Percentiles rank a stretch among this genome's conserved stretches.
Evolutionary conservation across 345 rosid species (phyloP).

Genomic region (Gossypium mustelinum): DNA sequence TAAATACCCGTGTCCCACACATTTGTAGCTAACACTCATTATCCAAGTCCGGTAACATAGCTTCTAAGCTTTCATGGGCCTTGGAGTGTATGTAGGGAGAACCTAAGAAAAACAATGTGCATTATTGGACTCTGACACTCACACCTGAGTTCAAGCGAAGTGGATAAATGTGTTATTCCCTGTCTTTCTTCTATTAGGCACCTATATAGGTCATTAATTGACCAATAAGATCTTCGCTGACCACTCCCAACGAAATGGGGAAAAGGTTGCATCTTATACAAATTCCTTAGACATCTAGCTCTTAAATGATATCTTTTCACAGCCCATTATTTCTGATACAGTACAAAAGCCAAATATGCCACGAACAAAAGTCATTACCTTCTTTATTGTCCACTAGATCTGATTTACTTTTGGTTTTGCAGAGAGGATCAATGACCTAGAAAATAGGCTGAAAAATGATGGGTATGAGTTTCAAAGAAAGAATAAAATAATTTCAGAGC

Average conservation of each 20-base stretch:
- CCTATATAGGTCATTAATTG: not conserved
- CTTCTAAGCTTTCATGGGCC: not conserved
- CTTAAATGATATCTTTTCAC: not conserved
- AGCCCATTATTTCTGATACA: not conserved
- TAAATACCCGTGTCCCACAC: not conserved
- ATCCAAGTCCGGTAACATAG: not conserved
- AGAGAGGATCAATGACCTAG: slow-evolving; percentile 57
- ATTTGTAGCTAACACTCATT: not conserved
- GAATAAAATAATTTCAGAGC: slow-evolving; percentile 48
- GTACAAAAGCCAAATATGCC: not conserved
- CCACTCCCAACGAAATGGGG: not conserved
- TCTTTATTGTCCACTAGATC: not conserved
- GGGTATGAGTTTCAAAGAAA: slow-evolving; percentile 52
- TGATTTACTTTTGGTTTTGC: slow-evolving; percentile 20
- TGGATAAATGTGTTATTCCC: not conserved
- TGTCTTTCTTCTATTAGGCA: not conserved
- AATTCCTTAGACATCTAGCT: not conserved
- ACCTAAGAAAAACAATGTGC: not conserved
- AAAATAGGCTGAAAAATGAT: slow-evolving; percentile 39
- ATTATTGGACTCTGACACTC: not conserved
- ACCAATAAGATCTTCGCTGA: not conserved
- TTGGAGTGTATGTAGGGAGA: not conserved
- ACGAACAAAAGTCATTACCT: not conserved
- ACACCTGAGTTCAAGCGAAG: not conserved
- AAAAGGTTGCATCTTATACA: not conserved